These are phyloP conservation scores for Carallia brachiata DNA, from an alignment of 345 rosid species.

Conservation along the genomic window DNA sequence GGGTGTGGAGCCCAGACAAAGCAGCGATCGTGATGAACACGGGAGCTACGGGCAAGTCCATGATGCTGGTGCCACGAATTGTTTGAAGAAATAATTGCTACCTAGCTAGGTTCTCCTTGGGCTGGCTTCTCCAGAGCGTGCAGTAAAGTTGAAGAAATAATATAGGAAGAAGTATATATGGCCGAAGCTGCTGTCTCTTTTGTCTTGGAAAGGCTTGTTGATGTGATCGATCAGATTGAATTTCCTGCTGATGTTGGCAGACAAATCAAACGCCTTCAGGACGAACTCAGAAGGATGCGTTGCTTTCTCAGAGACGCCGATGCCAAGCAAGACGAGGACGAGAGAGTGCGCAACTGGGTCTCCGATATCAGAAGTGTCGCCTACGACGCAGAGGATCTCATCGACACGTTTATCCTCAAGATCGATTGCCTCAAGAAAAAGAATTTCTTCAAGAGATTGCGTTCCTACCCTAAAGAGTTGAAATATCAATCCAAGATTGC, in stretches of 20 bases:
- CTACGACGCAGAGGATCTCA: constrained; percentile 35
- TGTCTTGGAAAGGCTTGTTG: constrained; percentile 29
- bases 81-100: too few relatives aligned
- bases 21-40: too few relatives aligned
- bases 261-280: constrained; percentile 27
- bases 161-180: constrained; percentile 8
- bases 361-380: constrained; percentile 33
- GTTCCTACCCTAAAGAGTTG: constrained; percentile 10
- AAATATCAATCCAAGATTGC: constrained; percentile 16
- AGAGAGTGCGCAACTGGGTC: constrained; percentile 34
- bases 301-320: constrained; percentile 39
- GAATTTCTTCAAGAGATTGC: constrained; percentile 10
- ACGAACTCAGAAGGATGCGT: constrained; percentile 31
- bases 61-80: too few relatives aligned
- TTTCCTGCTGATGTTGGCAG: constrained; percentile 19
- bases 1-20: too few relatives aligned
- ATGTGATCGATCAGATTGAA: constrained; percentile 18
- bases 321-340: constrained; percentile 26
- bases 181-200: constrained; percentile 31
- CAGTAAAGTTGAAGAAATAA: too few relatives aligned
- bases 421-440: constrained; percentile 18
- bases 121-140: neutral
- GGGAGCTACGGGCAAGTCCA: too few relatives aligned
- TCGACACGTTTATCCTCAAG: constrained; percentile 25
- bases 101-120: too few relatives aligned